These are phyloP conservation scores for Leishmania major DNA, from an alignment of 208 protist species.

Conservation along the genomic window DNA sequence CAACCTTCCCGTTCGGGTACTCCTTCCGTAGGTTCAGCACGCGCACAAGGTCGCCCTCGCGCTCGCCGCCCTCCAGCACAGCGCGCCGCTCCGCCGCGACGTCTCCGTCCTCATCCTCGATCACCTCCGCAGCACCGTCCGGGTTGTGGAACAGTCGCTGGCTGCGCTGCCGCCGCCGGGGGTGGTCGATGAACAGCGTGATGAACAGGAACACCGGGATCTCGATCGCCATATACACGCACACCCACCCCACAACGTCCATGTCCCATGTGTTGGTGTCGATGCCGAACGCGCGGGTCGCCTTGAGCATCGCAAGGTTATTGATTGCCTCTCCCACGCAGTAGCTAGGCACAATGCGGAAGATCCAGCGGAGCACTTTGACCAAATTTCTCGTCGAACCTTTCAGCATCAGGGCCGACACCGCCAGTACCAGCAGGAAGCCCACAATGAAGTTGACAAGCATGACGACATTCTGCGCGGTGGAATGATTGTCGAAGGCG, in stretches of 20 bases:
- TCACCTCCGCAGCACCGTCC: slow-evolving; percentile 25
- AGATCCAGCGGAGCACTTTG: slow-evolving; percentile 33
- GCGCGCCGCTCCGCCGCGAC: slow-evolving; percentile 36
- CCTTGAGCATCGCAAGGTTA: slow-evolving; percentile 31
- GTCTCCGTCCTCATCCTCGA: slow-evolving; percentile 46
- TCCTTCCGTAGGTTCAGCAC: slow-evolving; percentile 66
- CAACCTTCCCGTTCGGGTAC: slow-evolving; percentile 72
- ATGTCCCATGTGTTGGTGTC: slow-evolving; percentile 20
- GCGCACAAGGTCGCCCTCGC: slow-evolving; percentile 41
- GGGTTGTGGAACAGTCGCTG: slow-evolving; percentile 44
- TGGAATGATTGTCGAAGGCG: slow-evolving; percentile 43
- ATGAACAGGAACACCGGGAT: slow-evolving; percentile 35
- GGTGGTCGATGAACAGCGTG: slow-evolving; percentile 48
- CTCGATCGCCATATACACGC: slow-evolving; percentile 55
- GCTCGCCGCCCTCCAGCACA: slow-evolving; percentile 19
- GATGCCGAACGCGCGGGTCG: not conserved
- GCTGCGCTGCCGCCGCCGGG: slow-evolving; percentile 20
- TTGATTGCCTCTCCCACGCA: slow-evolving; percentile 54
- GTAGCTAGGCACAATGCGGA: slow-evolving; percentile 54
- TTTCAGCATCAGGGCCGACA: slow-evolving; percentile 18
- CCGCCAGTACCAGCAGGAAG: slow-evolving; percentile 42
- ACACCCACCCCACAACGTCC: slow-evolving; percentile 25
- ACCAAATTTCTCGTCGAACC: not conserved
- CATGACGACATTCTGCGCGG: slow-evolving; percentile 46
- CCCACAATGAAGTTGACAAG: slow-evolving; percentile 44